phyloP scores from a whole-genome alignment of 2,329 filamentous ascomycete species.

The Neofusicoccum kwambonambiense region DNA sequence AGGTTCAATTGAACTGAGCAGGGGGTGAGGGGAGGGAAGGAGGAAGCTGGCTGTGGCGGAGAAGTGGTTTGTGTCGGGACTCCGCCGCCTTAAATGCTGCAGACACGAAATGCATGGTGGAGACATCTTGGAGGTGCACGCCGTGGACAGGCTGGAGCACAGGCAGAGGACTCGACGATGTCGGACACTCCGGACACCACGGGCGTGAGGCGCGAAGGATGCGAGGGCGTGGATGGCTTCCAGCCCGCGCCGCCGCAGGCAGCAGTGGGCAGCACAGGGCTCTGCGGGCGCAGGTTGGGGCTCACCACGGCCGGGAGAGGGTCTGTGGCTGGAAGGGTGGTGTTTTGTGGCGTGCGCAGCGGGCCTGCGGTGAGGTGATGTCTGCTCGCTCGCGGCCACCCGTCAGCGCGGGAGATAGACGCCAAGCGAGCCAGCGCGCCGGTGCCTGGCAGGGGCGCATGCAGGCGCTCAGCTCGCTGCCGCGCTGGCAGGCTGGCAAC shows the following conservation, averaged over 20 bases:
- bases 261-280: neutral
- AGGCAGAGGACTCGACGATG: neutral
- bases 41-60: neutral
- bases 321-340: neutral
- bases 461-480: neutral
- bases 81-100: neutral
- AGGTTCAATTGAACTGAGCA: neutral
- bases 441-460: neutral
- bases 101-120: neutral
- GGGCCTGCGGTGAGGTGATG: neutral
- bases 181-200: neutral
- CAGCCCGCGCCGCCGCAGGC: neutral
- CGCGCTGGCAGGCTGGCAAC: neutral
- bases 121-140: neutral
- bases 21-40: neutral
- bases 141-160: neutral
- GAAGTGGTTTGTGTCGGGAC: neutral
- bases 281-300: neutral
- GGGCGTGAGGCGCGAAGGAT: neutral
- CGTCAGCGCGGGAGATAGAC: neutral
- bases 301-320: neutral
- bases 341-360: constrained; percentile 8
- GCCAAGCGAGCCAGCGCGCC: neutral
- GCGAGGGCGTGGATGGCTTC: neutral
- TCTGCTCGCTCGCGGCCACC: neutral